Base-by-base conservation (phyloP, 768 basidiomycete genomes). In the Lactarius quietus region DNA sequence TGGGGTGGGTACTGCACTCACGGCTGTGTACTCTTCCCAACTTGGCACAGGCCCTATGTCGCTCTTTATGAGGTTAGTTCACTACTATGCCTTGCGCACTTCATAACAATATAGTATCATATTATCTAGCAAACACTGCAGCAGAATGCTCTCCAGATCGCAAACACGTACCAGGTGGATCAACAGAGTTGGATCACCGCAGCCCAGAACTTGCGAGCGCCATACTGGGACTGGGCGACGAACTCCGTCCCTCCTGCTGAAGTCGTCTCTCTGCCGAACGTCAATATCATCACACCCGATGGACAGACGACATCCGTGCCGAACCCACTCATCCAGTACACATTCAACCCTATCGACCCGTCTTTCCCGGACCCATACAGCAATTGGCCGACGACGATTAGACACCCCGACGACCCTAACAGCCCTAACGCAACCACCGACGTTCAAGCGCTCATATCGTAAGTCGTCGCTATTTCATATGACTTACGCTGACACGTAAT, bases 1-100 rank as follows among this genome's bases (percentile, higher is more conserved):
- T 79, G 75, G 75, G 74, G 76, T 23, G 84, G 84, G 5, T 85
- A 85, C 68, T 85, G 84, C 70, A 79, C 78, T n/a, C 84, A 86
- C 70, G 81, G 81, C 18, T 79, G 78, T 2, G 76, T 80, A 12
- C 73, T 84, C 10, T 84, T 84, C 76, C 83, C 83, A 9, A 83
- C 81, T 5, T 85, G 82, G 81, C 84, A 86, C 67, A 73, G 84
- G 58, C 82, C 83, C 3, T 85, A 85, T 67, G 71, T 84, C 29
- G 71, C 79, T 38, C 72, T 84, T 1, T 79, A 78, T 64, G 84
- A 86, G 77, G 84, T 84, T 55, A 14, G 75, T 66, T 29, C 35
- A 5, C 9, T 43, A 8, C 26, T 15, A 29, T 28, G 7, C 48
- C 26, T 36, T 48, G 10, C 33, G 28, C 26, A 31, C 33, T 7